Base-by-base conservation (phyloP, 495 filamentous ascomycete species). In the Stereocaulon alpinum region DNA sequence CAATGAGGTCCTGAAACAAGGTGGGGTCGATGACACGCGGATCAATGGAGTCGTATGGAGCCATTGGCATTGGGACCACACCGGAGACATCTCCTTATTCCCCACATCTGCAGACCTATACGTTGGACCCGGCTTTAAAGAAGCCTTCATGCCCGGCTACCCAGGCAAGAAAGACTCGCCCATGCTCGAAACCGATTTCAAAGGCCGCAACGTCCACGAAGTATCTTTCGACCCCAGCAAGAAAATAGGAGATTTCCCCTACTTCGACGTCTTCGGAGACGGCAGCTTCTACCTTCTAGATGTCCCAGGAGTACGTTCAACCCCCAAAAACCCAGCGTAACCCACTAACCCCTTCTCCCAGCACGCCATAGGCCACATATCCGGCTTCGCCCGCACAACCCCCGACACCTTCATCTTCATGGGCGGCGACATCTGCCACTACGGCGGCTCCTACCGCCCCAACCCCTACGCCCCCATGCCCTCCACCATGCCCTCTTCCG, bases 61-160 rank as follows among this genome's bases (percentile, higher is more conserved):
- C 32, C 82, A 85, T 60, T 66, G 67, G 53, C 84, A 87, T 64
- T 79, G 80, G 58, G 71, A 73, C 44, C 71, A 73, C 47, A 70
- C 60, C 0, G 71, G 71, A 29, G 64, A 72, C 56, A 59, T 66
- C 11, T 60, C 69, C 3, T 50, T 63, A 1, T 73, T 72, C 52
- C 70, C 71, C 7, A 6, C 43, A 2, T 69, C 69, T 0, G 70
- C 71, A 10, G 60, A 55, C 4, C 60, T 72, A 5, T 56, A 72
- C 47, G 68, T 73, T 11, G 71, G 71, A 9, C 69, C 71, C 12
- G 71, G 71, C 1, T 68, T 72, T 51, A 68, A 68, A 37, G 63
- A 65, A 11, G 47, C 45, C 7, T 64, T 67, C 44, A 47, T 67
- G n/a, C 71, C 71, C 2, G 71, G 68, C 14, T 72, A 63, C 44